Percentiles rank a stretch among this genome's conserved stretches.
These are phyloP conservation scores for Diplocarpon rosae DNA, from an alignment of 2,329 filamentous ascomycete genomes.

Conservation along the genomic window DNA sequence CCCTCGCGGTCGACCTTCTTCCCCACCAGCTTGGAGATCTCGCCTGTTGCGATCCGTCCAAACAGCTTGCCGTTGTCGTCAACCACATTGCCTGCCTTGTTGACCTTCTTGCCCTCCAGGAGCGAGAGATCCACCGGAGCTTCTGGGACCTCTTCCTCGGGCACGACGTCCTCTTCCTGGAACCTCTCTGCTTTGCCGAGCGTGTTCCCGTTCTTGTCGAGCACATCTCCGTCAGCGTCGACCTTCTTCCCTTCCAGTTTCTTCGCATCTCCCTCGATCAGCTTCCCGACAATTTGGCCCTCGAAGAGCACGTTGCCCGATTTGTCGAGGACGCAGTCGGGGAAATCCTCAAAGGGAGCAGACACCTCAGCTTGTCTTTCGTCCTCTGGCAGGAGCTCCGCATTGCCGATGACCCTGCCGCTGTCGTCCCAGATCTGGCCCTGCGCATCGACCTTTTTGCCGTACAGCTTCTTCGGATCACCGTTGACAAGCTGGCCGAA, in stretches of 20 bases:
- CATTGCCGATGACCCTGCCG: conserved; percentile 56
- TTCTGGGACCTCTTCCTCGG: conserved; percentile 16
- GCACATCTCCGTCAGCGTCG: conserved; percentile 72
- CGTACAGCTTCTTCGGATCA: conserved; percentile 50
- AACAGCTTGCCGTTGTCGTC: conserved; percentile 42
- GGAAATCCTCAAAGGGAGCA: conserved; percentile 48
- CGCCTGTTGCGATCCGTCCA: conserved; percentile 53
- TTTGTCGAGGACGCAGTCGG: conserved; percentile 39
- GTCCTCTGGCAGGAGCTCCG: conserved; percentile 48
- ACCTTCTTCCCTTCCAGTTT: conserved; percentile 55
- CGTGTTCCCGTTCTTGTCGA: conserved; percentile 60
- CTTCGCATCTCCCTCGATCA: conserved; percentile 53
- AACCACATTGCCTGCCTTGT: conserved; percentile 48
- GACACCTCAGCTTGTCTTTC: conserved; percentile 37
- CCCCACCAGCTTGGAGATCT: conserved; percentile 51
- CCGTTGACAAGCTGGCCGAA: conserved; percentile 55
- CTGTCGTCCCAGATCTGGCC: conserved; percentile 63
- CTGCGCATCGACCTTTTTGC: conserved; percentile 53
- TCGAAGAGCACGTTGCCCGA: conserved; percentile 42
- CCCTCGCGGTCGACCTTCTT: conserved; percentile 55
- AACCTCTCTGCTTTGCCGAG: conserved; percentile 29
- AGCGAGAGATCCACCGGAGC: conserved; percentile 33
- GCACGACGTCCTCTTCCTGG: conserved; percentile 26
- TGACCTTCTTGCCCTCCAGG: conserved; percentile 44
- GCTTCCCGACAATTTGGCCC: conserved; percentile 43